phyloP scores from a whole-genome alignment of 306 rosid species.

The Castanopsis chinensis region DNA sequence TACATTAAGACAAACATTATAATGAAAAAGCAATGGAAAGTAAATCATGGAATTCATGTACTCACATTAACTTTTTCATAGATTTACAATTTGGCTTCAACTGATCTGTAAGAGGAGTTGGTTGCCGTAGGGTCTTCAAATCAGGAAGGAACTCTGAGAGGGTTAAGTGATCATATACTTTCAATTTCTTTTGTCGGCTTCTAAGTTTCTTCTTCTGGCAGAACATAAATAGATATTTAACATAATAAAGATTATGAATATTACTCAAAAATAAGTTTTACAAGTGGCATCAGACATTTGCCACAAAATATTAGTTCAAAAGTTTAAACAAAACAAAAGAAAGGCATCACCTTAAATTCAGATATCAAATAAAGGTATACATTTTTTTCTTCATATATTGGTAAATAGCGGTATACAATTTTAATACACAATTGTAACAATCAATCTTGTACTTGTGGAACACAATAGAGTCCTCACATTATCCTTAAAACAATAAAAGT shows the following conservation, averaged over 20 bases:
- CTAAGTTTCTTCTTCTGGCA: conserved; percentile 43
- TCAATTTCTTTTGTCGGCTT: conserved; percentile 66
- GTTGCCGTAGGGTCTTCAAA: conserved; percentile 32
- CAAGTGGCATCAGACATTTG: neutral
- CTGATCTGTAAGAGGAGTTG: conserved; percentile 14
- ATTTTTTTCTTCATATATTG: neutral
- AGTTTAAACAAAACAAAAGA: neutral
- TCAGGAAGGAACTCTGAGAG: conserved; percentile 68
- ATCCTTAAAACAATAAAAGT: neutral
- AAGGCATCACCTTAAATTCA: neutral
- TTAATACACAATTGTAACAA: neutral
- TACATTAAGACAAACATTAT: neutral
- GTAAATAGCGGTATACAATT: neutral
- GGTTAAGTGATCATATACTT: conserved; percentile 64
- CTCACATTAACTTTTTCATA: conserved; percentile 65
- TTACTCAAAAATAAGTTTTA: neutral
- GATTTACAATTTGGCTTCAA: conserved; percentile 58
- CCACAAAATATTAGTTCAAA: neutral
- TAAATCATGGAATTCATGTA: conserved; percentile 11
- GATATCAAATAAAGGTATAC: neutral
- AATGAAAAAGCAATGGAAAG: conserved; percentile 9
- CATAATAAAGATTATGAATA: neutral
- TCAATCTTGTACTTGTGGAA: neutral
- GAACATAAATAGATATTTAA: neutral
- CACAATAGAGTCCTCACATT: neutral